A percentile compares a stretch with the other conserved stretches of the same genome.
phyloP scores from a whole-genome alignment of 805 yeast genomes.

The Tetrapisispora fleetii region DNA sequence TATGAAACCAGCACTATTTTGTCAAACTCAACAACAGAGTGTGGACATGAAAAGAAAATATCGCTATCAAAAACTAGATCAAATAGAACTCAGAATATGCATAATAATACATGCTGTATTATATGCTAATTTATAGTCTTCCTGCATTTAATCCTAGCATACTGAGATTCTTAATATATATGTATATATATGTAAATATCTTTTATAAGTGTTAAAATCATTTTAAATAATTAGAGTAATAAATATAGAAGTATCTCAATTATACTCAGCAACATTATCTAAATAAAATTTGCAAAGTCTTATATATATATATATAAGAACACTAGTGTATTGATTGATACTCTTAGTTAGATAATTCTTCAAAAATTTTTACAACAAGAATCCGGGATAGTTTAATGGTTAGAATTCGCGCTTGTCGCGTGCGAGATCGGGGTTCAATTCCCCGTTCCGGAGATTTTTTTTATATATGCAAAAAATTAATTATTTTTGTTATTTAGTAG shows the following conservation, averaged over 20 bases:
- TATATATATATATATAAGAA: too few relatives aligned
- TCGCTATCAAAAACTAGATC: not conserved
- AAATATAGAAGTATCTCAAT: too few relatives aligned
- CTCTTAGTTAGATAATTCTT: too few relatives aligned
- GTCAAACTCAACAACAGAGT: not conserved
- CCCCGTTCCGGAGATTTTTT: conserved; percentile 20
- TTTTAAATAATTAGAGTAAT: too few relatives aligned
- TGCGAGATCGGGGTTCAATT: conserved; percentile 23
- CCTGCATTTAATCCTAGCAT: not conserved
- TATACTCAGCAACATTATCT: too few relatives aligned
- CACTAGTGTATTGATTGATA: too few relatives aligned
- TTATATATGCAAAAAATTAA: not conserved
- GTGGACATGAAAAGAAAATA: not conserved
- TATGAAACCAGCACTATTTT: too few relatives aligned
- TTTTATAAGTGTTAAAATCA: too few relatives aligned
- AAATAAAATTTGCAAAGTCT: too few relatives aligned
- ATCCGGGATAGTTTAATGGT: conserved; percentile 21
- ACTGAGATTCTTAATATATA: too few relatives aligned
- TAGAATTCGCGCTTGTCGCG: conserved; percentile 23
- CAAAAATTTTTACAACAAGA: not conserved
- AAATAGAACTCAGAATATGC: conserved; percentile 7
- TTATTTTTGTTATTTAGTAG: too few relatives aligned
- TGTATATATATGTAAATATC: too few relatives aligned
- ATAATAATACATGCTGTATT: not conserved
- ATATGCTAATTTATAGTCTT: not conserved